Base-by-base conservation (phyloP, 495 filamentous ascomycete species). In the Talaromyces borbonicus region DNA sequence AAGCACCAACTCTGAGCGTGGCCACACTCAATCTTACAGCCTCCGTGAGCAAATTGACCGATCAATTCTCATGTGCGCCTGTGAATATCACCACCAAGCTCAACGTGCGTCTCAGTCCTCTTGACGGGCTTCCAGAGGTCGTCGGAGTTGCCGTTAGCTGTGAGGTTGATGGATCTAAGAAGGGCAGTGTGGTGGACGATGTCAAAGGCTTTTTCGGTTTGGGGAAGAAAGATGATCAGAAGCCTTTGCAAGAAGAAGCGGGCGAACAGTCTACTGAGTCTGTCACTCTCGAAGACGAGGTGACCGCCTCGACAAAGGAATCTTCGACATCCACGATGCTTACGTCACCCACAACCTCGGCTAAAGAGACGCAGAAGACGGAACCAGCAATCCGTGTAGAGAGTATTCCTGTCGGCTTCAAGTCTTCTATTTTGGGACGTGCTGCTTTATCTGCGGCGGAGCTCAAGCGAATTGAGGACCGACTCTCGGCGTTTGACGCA, bases 201-300 rank as follows among this genome's bases (percentile, higher is more conserved):
- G 84, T 97, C 57, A 99, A 99, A 70, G 87, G 83, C 46, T 79
- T 95, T 49, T 90, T 98, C 56, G 93, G 93, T 12, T 85, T 96
- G 55, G 92, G 92, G 6, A 86, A 90, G 68, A 90, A 94, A 52
- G 80, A 77, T 48, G 78, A 75, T 25, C 90, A 96, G 63, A 79
- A 84, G 53, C 78, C 85, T 16, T 63, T 95, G 15, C 81, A 80
- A 24, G 82, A 75, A 38, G 79, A 77, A 35, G 64, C 68, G 45
- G 49, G 46, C n/a, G 59, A 60, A 20, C 64, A 72, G 18, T 52
- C 68, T 0, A 62, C 56, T 40, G 67, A 75, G 52, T 68, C 70
- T n/a, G 60, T 69, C 36, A 69, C 63, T 14, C 63, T 70, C 18
- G 72, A 77, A 49, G 60, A 69, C 4, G 74, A 75, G 48, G 58